Base-by-base conservation (phyloP, 2,329 filamentous ascomycete species). In the Diaporthe sp. region DNA sequence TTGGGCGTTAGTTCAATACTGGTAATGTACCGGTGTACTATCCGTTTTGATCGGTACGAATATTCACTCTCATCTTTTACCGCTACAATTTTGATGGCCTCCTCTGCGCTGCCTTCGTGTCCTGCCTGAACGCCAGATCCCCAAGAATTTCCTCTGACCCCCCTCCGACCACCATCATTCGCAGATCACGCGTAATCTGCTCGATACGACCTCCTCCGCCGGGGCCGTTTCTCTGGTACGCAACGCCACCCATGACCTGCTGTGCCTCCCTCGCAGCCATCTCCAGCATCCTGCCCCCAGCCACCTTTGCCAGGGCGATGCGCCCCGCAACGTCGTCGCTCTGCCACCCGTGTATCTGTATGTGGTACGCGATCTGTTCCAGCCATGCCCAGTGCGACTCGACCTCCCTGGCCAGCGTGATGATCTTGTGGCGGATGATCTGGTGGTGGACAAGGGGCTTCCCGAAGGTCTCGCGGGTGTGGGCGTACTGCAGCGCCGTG, bases 351-450 rank as follows among this genome's bases (percentile, higher is more conserved):
- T 65, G 74, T 3, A 37, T 22, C 42, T 68, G 85, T 78, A 90
- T 83, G 68, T 89, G 88, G 79, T 88, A 89, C 5, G 88, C 89
- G 9, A 91, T 83, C 79, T 91, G 89, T 78, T 92, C 90, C 62
- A 92, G 81, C 81, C 90, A 91, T 2, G 89, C 88, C 80, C 89
- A 90, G 53, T 89, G 88, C 0, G 88, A 87, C 78, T 92, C 90
- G 51, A 92, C 88, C 78, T 90, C 86, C 17, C 88, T 84, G 0
- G 88, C 90, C 71, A 91, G 86, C 42, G 87, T 88, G 55, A 88
- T 85, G 58, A 92, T 85, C 80, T 92, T 92, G 53, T 87, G 84
- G 34, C 87, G 85, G 62, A 92, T 92, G 60, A 89, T 87, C 71
- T 90, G 88, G 78, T 88, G 90, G 37, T 86, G 79, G 61, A 91